phyloP scores from a whole-genome alignment of 805 yeast species.

The Candida ovalis region DNA sequence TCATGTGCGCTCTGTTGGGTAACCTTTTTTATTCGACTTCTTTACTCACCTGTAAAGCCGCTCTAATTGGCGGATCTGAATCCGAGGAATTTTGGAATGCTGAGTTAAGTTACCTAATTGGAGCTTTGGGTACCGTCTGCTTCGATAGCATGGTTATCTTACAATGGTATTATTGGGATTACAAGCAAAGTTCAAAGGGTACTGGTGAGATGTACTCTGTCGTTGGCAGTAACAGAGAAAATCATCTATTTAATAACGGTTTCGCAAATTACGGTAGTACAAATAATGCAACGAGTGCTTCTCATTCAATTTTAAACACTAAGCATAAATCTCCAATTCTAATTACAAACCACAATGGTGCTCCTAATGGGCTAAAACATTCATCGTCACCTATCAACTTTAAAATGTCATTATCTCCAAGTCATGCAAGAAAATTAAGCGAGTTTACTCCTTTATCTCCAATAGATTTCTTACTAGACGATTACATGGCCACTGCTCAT shows the following conservation, averaged over 20 bases:
- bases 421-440: conserved; percentile 28
- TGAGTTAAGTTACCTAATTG: conserved; percentile 41
- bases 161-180: conserved; percentile 38
- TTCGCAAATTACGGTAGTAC: background rate
- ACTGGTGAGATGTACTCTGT: background rate
- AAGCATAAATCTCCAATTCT: background rate
- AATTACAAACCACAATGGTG: background rate
- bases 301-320: background rate
- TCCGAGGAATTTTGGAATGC: conserved; percentile 37
- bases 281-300: background rate
- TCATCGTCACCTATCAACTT: conserved; percentile 19
- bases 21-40: conserved; percentile 48
- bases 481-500: conserved; percentile 15
- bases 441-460: conserved; percentile 35
- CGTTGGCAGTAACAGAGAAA: background rate
- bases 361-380: background rate
- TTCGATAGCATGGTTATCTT: conserved; percentile 43
- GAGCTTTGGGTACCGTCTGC: conserved; percentile 49
- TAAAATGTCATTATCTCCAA: conserved; percentile 27
- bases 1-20: conserved; percentile 47
- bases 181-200: background rate
- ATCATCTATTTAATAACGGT: background rate
- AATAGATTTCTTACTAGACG: conserved; percentile 32
- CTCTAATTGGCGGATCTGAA: conserved; percentile 33
- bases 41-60: conserved; percentile 39